Evolutionary conservation across 2,329 filamentous ascomycete genomes (phyloP), one percentile per base, ranked within the genome.

Genomic region (Paecilomyces fulvus): DNA sequence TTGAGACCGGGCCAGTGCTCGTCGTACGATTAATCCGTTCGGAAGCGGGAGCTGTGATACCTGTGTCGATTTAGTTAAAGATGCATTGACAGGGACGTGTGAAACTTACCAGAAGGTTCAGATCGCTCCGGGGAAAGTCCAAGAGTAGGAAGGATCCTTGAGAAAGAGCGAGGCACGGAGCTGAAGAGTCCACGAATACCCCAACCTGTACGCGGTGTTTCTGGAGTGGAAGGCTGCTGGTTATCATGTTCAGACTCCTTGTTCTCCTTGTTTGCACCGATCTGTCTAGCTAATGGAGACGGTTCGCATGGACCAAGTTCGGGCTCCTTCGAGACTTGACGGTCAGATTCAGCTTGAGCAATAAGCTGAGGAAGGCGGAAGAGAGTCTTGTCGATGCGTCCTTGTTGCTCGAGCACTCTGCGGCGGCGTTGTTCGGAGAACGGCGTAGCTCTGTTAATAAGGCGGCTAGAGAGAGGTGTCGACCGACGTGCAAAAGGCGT

Each of bases 341-440:
- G 62, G 54, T 70, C 65, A 14, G 65, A 60, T 37, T 67, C 64
- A 23, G 62, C 63, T 57, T 72, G 67, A 17, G 64, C 64, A n/a
- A 73, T 56, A 7, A 69, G 59, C 43, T 70, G 56, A 14, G 70
- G 65, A 30, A 72, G 56, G 14, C 68, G 69, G 49, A 68, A 71
- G 10, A 72, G 56, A 3, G 72, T 72, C n/a, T 60, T 64, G 20
- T 70, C 61, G 28, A 73, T 67, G 4, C 65, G 64, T 11, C 70
- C 72, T 52, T 66, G 59, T 23, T 60, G 61, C 56, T 72, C 68
- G 2, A 60, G 61, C 17, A 60, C 58, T 30, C 69, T 69, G 11
- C 68, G 66, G 17, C 62, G 66, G 14, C 64, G 61, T 43, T 69
- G 67, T 43, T 68, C 66, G 5, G 66, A 62, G 52, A 68, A 69